These are phyloP conservation scores for Pichia nakasei DNA, from an alignment of 805 yeast genomes.

Conservation along the genomic window DNA sequence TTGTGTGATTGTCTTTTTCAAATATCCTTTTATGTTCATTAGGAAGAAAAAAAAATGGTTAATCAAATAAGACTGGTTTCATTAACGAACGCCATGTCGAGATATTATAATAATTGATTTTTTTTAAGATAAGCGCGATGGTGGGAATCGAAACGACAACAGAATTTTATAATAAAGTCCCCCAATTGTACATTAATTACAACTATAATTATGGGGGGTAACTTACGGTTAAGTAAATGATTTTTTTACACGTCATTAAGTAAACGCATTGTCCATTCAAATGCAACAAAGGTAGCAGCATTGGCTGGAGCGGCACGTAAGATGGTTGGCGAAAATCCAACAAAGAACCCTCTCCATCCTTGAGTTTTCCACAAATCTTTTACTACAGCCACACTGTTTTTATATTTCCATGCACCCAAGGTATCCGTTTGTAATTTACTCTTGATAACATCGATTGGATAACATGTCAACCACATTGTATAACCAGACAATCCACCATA, in stretches of 20 bases:
- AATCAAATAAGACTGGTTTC: no score
- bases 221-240: no score
- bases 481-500: constrained; percentile 92
- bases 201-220: no score
- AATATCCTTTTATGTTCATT: no score
- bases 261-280: constrained; percentile 79
- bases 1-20: neutral
- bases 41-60: no score
- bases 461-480: constrained; percentile 74
- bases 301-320: constrained; percentile 97
- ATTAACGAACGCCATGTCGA: no score
- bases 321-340: constrained; percentile 88
- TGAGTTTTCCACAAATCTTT: constrained; percentile 41
- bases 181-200: no score
- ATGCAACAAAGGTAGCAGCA: constrained; percentile 92
- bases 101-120: no score
- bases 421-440: constrained; percentile 78
- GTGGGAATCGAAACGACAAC: no score
- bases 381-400: constrained; percentile 50
- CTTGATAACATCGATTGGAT: constrained; percentile 88
- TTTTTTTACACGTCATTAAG: no score
- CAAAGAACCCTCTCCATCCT: constrained; percentile 74
- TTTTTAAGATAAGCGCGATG: no score
- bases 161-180: no score
- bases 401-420: constrained; percentile 50